Base-by-base conservation (phyloP, 352 stramenopile genomes). In the Phytophthora boehmeriae region DNA sequence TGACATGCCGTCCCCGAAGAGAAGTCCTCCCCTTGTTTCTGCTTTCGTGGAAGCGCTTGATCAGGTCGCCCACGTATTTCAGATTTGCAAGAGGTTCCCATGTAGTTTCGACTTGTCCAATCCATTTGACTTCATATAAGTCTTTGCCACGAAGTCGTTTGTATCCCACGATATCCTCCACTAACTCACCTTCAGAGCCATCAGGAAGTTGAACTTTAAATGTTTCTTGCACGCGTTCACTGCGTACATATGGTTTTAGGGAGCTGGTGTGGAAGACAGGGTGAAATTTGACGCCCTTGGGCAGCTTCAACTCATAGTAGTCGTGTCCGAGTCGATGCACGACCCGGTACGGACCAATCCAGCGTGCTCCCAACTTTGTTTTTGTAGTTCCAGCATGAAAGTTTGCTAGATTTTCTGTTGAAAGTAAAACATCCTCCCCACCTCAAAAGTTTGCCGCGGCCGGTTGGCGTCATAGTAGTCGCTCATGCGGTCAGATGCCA, bases 331-430 rank as follows among this genome's bases (percentile, higher is more conserved):
- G 2, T 9, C 28, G 19, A 16, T 52, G 6, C 2, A 53, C 4
- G 1, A 70, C 42, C 2, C 3, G 9, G 27, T 59, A 71, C 28
- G 63, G 56, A 1, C 55, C 63, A 27, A 71, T 56, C 49, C 50
- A 71, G 20, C 44, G 14, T 42, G 49, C 32, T 20, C 53, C 47
- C 8, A 71, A 28, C 19, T 71, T 71, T 14, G n/a, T 47, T 57
- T 13, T 63, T 62, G 56, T 64, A 17, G 48, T 64, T 22, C 56
- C 45, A 28, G 19, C 46, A 42, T 71, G 45, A 56, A 47, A 52
- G 8, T 23, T n/a, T n/a, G n/a, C n/a, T n/a, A n/a, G n/a, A n/a
- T n/a, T n/a, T n/a, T n/a, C n/a, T n/a, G n/a, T 63, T n/a, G 48
- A 56, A 0, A 65, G 25, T 4, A 64, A 28, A 1, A 66, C 56